Base-by-base conservation (phyloP, 345 rosid genomes). In the Rhodamnia argentea region DNA sequence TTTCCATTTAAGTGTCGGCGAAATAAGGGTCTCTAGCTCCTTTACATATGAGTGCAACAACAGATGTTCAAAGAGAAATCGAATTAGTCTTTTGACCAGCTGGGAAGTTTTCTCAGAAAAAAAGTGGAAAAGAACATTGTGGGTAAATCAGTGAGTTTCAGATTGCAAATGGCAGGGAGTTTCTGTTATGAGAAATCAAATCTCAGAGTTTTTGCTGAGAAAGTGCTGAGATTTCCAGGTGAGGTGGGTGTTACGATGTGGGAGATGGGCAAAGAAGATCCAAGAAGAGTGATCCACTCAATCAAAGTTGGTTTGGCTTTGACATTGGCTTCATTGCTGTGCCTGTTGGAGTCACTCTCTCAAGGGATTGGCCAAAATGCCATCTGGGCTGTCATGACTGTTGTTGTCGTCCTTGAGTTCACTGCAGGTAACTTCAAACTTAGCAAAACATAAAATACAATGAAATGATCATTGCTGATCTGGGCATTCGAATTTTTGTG, bases 361-460 rank as follows among this genome's bases (percentile, higher is more conserved):
- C 53, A 87, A 4, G 88, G 87, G 76, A 88, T 92, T n/a, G 92
- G 90, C 29, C 89, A 84, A 85, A 85, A 87, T 85, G 91, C 92
- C 57, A 87, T 92, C 85, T 92, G 93, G 93, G 93, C 92, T 76
- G 87, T 90, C 57, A 81, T 92, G 52, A 90, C 93, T 74, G 93
- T 90, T 50, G 90, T 92, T 9, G 91, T 91, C 37, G 91, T 90
- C 40, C 88, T 90, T 56, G 92, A 91, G 83, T 90, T 90, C 88
- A 89, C 90, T 40, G 92, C 89, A 11, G 92, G 93, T 89, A 86
- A 52, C 76, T 12, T 53, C 70, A 60, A 82, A 2, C 84, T 70
- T 32, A 8, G 78, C 24, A 70, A 70, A 70, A 32, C 16, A 32
- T 22, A 64, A 16, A 7, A 37, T 29, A 32, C 16, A 70, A 70